Evolutionary conservation across 768 basidiomycete genomes (phyloP), one percentile per base, ranked within the genome.

Genomic region (Lactifluus echinatus): DNA sequence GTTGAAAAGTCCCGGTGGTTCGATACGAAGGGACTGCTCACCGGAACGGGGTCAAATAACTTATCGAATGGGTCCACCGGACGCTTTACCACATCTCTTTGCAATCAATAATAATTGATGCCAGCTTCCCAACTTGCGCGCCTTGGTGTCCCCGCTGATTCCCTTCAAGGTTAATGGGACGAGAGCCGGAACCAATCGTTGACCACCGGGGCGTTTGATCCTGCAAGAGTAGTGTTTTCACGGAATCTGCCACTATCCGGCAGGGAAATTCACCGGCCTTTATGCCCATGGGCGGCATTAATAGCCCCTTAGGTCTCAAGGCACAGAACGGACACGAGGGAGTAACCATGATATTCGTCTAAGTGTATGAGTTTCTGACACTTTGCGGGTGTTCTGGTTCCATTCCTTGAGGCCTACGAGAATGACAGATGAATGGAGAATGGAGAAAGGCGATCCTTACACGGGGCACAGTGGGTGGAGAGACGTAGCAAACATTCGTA

Each of bases 1-100:
- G 36, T 45, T 6, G 26, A 59, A 19, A 50, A n/a, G 53, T 33
- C 26, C 48, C 53, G 53, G 40, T 55, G 48, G 8, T 24, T 39
- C 15, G 53, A 48, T 44, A 40, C 24, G 46, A 36, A 57, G 23
- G 24, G 29, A 26, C 33, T 33, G 24, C 21, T 54, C 28, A 44
- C 39, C 44, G 46, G 56, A 57, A 52, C 2, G 23, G 44, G 23
- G n/a, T 34, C 34, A 28, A 57, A 46, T 10, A 28, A 50, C 33
- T 8, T 24, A 29, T 56, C 42, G 8, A 46, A 23, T 29, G 19
- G 24, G 43, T 26, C 24, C 39, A 44, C 29, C 49, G 44, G 56
- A 40, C 49, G 5, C 23, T 28, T 21, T 33, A 34, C 15, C 15
- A 6, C 14, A 39, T n/a, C 26, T 29, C 23, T 24, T 40, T 21